Evolutionary conservation across 2,329 filamentous ascomycete genomes (phyloP).

Genomic region (Neophaeococcomyces aloes): DNA sequence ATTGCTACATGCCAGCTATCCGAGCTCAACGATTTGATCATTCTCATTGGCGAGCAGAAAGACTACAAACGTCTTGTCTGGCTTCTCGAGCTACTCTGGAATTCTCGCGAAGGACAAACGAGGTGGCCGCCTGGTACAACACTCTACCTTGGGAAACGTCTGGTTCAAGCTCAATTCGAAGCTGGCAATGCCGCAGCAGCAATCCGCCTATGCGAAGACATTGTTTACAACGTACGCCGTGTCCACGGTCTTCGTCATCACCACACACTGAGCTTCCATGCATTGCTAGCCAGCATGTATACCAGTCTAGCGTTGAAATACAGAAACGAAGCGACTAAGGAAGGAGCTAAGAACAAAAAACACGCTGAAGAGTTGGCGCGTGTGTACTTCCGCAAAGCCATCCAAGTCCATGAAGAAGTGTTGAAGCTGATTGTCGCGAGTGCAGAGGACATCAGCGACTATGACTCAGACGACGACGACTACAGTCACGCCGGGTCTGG

Average conservation of each 20-base stretch:
- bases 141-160: conserved; percentile 41
- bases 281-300: not conserved
- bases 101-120: conserved; percentile 36
- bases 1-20: conserved; percentile 28
- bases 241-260: conserved; percentile 35
- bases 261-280: not conserved
- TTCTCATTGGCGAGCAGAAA: conserved; percentile 29
- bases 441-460: not conserved
- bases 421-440: conserved; percentile 11
- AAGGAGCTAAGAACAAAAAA: conserved; percentile 4
- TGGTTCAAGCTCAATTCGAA: conserved; percentile 44
- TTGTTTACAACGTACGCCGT: conserved; percentile 46
- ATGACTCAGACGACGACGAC: not conserved
- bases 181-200: conserved; percentile 35
- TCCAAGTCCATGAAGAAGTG: conserved; percentile 22
- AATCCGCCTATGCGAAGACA: conserved; percentile 42
- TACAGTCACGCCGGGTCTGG: conserved; percentile 10
- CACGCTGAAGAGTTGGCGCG: conserved; percentile 11
- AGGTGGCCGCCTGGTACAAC: conserved; percentile 37
- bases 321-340: conserved; percentile 4
- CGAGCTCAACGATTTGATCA: conserved; percentile 30
- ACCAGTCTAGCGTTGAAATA: not conserved
- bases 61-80: conserved; percentile 29
- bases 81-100: conserved; percentile 38
- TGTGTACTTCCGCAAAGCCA: conserved; percentile 28